phyloP scores from a whole-genome alignment of 2,329 filamentous ascomycete species.

The Fusarium phyllophilum region DNA sequence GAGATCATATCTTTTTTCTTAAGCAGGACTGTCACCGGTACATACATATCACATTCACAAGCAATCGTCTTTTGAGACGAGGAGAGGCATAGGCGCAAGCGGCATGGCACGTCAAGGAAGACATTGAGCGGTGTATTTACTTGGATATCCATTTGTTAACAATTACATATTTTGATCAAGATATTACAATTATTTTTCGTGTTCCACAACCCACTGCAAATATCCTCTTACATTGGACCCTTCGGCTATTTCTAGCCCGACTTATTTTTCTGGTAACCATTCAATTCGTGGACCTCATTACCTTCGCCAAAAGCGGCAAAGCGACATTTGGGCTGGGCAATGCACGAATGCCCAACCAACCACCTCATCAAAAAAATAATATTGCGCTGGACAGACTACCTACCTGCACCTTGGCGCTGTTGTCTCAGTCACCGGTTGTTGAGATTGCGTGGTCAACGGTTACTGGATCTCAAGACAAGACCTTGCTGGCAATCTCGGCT shows the following conservation, averaged over 20 bases:
- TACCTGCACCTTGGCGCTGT: neutral
- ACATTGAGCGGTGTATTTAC: conserved; percentile 35
- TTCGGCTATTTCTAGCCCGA: conserved; percentile 2
- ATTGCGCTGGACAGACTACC: neutral
- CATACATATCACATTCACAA: conserved; percentile 24
- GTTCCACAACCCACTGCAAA: neutral
- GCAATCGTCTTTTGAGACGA: conserved; percentile 14
- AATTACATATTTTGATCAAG: conserved; percentile 28
- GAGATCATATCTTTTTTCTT: conserved; percentile 1
- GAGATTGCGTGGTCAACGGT: conserved; percentile 11
- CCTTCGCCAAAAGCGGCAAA: conserved; percentile 27
- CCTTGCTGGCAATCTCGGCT: conserved; percentile 10
- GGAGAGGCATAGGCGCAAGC: conserved; percentile 31
- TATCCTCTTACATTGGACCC: neutral
- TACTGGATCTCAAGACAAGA: conserved; percentile 4
- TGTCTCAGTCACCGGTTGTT: conserved; percentile 19
- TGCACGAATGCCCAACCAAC: conserved; percentile 42
- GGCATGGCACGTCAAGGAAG: conserved; percentile 8
- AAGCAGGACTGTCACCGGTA: conserved; percentile 11
- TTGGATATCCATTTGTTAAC: conserved; percentile 41
- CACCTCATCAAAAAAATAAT: conserved; percentile 17
- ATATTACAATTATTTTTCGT: conserved; percentile 7
- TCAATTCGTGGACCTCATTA: neutral
- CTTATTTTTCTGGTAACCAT: neutral
- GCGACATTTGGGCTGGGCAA: conserved; percentile 12